Conservation (phyloP, 2,329 filamentous ascomycete species). For the Achaetomium macrosporum region DNA sequence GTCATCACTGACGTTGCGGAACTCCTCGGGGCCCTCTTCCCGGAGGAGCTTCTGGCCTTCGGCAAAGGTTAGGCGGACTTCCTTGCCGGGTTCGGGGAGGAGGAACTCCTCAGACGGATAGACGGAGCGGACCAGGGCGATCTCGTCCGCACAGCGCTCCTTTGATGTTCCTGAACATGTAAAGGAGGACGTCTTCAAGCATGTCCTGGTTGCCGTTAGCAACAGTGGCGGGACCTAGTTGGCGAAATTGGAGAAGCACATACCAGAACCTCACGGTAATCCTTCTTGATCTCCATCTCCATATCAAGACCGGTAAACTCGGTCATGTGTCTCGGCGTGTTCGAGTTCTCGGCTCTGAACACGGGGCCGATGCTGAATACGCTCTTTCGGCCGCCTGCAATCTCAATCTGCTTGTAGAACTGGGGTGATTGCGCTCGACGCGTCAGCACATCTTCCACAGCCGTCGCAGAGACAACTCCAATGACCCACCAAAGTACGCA, state of each 20-base stretch:
- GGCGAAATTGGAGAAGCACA: background rate
- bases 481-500: slow-evolving; percentile 70
- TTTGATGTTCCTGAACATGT: slow-evolving; percentile 65
- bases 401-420: slow-evolving; percentile 84
- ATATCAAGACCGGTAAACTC: slow-evolving; percentile 83
- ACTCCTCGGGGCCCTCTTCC: slow-evolving; percentile 64
- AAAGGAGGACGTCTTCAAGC: slow-evolving; percentile 67
- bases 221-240: background rate
- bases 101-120: slow-evolving; percentile 76
- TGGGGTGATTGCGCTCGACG: slow-evolving; percentile 50
- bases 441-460: background rate
- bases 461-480: background rate
- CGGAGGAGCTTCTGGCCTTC: slow-evolving; percentile 73
- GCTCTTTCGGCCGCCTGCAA: slow-evolving; percentile 69
- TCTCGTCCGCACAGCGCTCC: slow-evolving; percentile 62
- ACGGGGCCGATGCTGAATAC: slow-evolving; percentile 76
- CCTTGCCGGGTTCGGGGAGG: slow-evolving; percentile 66
- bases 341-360: slow-evolving; percentile 80
- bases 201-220: slow-evolving; percentile 36
- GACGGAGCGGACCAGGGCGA: slow-evolving; percentile 63
- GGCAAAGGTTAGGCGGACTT: slow-evolving; percentile 69
- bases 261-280: slow-evolving; percentile 66
- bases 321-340: slow-evolving; percentile 79
- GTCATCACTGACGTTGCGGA: slow-evolving; percentile 62
- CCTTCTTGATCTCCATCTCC: slow-evolving; percentile 79